Conservation (phyloP, 768 basidiomycete species). For the Russula compacta region DNA sequence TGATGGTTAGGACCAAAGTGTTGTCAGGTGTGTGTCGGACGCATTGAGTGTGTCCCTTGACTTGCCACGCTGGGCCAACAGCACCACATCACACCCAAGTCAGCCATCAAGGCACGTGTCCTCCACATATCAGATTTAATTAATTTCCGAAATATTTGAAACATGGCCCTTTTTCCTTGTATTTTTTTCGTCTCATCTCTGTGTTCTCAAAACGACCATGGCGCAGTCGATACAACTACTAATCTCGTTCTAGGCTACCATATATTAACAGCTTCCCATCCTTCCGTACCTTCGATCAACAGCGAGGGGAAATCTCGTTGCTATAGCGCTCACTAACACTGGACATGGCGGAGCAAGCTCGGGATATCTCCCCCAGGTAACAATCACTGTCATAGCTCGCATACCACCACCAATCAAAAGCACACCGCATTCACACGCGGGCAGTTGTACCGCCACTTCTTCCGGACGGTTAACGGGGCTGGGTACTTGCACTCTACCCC, state of each 20-base stretch:
- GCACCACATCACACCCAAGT: neutral
- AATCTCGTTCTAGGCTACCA: neutral
- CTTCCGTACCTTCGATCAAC: constrained; percentile 4
- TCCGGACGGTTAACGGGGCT: neutral
- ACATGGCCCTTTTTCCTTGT: neutral
- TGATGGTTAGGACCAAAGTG: constrained; percentile 6
- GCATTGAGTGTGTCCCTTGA: neutral
- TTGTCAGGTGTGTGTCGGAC: neutral
- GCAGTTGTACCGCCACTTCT: neutral
- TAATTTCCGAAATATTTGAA: neutral
- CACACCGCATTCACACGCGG: neutral
- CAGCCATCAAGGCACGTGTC: constrained; percentile 6
- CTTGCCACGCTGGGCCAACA: neutral
- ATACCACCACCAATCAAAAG: neutral
- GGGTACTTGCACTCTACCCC: neutral
- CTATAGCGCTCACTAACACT: neutral
- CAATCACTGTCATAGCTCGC: neutral
- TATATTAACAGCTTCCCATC: constrained; percentile 7
- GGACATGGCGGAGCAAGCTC: constrained; percentile 2
- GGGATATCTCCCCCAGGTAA: neutral
- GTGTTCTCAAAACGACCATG: neutral
- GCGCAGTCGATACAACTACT: neutral
- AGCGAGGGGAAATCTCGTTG: constrained; percentile 1
- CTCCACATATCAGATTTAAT: neutral
- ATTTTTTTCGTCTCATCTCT: neutral